Base-by-base conservation (phyloP, 208 protist species). In the Jaenimonas drosophilae region DNA sequence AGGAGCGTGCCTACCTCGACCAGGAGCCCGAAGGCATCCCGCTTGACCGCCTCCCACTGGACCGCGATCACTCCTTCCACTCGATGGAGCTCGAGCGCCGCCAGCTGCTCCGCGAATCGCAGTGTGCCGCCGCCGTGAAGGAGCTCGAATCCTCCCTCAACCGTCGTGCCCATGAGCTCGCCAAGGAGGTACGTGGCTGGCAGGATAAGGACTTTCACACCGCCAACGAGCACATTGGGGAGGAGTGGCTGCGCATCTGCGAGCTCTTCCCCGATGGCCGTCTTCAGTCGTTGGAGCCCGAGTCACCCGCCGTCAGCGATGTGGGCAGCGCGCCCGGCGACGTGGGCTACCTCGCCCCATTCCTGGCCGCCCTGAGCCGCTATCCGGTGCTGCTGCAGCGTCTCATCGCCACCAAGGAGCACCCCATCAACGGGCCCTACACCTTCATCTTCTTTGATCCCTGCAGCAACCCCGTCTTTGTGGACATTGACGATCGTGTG, bases 391-490 rank as follows among this genome's bases (percentile, higher is more conserved):
- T 89, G 36, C 54, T 93, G 36, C 60, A 78, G 50, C 79, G 70
- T 23, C 49, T 93, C 29, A 63, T 93, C 14, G 75, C 55, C 2
- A 76, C 64, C 11, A 71, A 74, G 43, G 59, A 51, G 36, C 55
- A 70, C 26, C 76, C 76, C 16, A 59, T 83, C 12, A 80, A 82
- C 49, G 62, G 36, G 4, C 76, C 72, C 19, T 93, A 88, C 59
- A 77, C 71, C 11, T 93, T 89, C 37, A 54, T 72, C 32, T 92
- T 92, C 56, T 89, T 85, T 42, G 79, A 92, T 50, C 71, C 74
- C 24, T 61, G 84, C 59, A 86, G 76, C 63, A 88, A 75, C 48
- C 84, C 76, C 0, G 72, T 84, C 1, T 81, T 81, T 41, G 60
- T 92, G 2, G 75, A 82, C 31, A 65, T 92, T 45, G 84, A 92